Evolutionary conservation across 768 basidiomycete species (phyloP).

Genomic region (Phylloporus arenicola): DNA sequence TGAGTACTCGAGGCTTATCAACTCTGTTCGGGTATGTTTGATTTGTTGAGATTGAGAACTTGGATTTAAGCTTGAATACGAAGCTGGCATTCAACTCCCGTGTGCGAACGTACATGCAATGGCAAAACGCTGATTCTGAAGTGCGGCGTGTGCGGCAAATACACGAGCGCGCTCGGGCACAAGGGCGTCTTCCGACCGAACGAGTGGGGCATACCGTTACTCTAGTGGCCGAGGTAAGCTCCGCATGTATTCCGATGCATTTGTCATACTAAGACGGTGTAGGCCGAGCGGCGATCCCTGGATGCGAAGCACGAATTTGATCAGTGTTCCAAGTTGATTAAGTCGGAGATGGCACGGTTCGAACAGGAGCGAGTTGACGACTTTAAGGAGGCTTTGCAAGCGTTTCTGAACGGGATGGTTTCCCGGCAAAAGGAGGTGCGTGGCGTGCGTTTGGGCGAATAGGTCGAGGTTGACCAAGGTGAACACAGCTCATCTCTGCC

Average conservation of each 20-base stretch:
- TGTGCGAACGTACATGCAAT: constrained; percentile 72
- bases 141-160: constrained; percentile 62
- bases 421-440: constrained; percentile 72
- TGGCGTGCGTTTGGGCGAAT: not conserved
- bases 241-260: not conserved
- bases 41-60: not conserved
- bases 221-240: constrained; percentile 72
- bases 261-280: not conserved
- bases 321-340: constrained; percentile 79
- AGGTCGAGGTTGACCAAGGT: not conserved
- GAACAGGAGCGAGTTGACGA: constrained; percentile 92
- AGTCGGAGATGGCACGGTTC: constrained; percentile 84
- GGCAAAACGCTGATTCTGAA: constrained; percentile 78
- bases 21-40: constrained; percentile 70
- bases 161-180: constrained; percentile 78
- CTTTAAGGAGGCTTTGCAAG: constrained; percentile 79
- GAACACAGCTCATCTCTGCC: constrained; percentile 54
- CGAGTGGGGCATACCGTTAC: constrained; percentile 67
- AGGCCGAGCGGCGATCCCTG: constrained; percentile 82
- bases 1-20: constrained; percentile 89
- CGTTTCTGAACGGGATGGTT: constrained; percentile 85
- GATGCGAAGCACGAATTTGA: constrained; percentile 89
- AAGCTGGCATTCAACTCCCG: constrained; percentile 87
- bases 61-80: not conserved
- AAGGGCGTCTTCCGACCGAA: constrained; percentile 68